These are phyloP conservation scores for Trypanosoma platydactyli DNA, from an alignment of 208 protist genomes.

Conservation along the genomic window DNA sequence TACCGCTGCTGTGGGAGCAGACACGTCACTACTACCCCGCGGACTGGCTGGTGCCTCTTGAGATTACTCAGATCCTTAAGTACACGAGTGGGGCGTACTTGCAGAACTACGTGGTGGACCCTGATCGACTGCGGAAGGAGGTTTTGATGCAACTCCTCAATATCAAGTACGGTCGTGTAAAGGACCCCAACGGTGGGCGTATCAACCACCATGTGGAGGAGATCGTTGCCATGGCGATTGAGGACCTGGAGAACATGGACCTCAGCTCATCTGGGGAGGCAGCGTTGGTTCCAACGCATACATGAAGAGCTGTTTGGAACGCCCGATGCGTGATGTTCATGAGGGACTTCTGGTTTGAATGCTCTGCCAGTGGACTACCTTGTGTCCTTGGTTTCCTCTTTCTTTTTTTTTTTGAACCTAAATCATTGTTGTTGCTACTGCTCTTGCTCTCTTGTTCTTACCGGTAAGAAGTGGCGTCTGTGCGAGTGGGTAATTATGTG, in stretches of 20 bases:
- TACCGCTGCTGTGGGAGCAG: constrained; percentile 84
- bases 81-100: constrained; percentile 77
- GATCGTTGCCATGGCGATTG: constrained; percentile 80
- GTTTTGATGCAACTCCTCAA: constrained; percentile 81
- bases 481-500: background rate
- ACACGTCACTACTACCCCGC: constrained; percentile 80
- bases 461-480: background rate
- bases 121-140: constrained; percentile 78
- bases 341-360: background rate
- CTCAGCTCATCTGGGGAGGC: constrained; percentile 46
- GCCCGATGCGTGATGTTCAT: background rate
- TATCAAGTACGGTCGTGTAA: constrained; percentile 75
- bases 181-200: constrained; percentile 57
- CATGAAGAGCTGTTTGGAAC: constrained; percentile 23
- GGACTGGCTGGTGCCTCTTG: constrained; percentile 84
- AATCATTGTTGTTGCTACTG: background rate
- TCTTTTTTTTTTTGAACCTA: background rate
- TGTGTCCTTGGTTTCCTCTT: constrained; percentile 15
- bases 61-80: constrained; percentile 86
- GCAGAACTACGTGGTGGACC: constrained; percentile 81
- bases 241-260: constrained; percentile 78
- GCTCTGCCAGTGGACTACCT: background rate
- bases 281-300: constrained; percentile 70
- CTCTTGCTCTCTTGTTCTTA: constrained; percentile 3
- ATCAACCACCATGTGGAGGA: constrained; percentile 84